Conservation (phyloP, 352 stramenopile genomes). For the Elongisporangium undulatum region DNA sequence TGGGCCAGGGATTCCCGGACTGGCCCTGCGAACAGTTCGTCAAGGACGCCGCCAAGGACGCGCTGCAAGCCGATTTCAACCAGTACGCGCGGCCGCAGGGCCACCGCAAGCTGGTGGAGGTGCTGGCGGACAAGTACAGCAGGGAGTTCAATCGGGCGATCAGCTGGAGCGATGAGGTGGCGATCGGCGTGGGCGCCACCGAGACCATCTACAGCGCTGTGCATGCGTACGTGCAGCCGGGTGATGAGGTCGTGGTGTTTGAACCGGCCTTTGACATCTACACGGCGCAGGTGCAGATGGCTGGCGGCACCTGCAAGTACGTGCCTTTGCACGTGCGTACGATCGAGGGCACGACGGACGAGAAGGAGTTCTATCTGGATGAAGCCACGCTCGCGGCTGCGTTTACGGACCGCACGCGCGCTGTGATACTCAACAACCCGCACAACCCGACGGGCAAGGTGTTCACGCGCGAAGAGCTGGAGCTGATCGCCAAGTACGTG, state of each 20-base stretch:
- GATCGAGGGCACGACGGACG: constrained; percentile 12
- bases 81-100: constrained; percentile 92
- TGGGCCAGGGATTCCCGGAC: constrained; percentile 92
- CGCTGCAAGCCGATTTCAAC: constrained; percentile 91
- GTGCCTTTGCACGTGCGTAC: constrained; percentile 73
- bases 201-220: constrained; percentile 94
- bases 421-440: constrained; percentile 97
- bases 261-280: constrained; percentile 99
- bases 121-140: constrained; percentile 91
- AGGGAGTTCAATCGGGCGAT: constrained; percentile 81
- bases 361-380: constrained; percentile 85
- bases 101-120: constrained; percentile 71
- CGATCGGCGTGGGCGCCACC: constrained; percentile 92
- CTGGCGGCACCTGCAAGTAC: constrained; percentile 69
- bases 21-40: constrained; percentile 94
- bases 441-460: constrained; percentile 99
- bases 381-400: constrained; percentile 70
- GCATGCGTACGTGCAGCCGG: constrained; percentile 89
- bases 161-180: constrained; percentile 90
- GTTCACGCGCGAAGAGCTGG: constrained; percentile 92
- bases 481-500: constrained; percentile 90
- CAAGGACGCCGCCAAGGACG: constrained; percentile 90
- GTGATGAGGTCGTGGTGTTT: constrained; percentile 96
- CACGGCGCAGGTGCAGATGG: constrained; percentile 84
- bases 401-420: constrained; percentile 91